Evolutionary conservation across 2,329 filamentous ascomycete species (phyloP).

Genomic region (Hymenoscyphus occultus): DNA sequence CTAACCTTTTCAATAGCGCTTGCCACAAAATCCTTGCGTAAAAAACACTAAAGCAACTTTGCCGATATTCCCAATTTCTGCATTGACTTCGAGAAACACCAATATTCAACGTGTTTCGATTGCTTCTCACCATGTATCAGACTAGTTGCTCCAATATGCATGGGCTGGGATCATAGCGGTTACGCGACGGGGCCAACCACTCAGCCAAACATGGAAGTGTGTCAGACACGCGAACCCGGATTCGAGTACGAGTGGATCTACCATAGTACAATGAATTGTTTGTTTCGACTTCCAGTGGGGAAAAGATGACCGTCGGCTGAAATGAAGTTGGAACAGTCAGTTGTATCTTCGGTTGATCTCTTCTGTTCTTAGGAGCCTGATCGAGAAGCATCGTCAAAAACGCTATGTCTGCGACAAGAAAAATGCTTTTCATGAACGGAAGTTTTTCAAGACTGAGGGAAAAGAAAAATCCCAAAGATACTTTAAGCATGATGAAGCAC

Average conservation of each 20-base stretch:
- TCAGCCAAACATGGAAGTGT: not conserved
- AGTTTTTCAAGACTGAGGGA: not conserved
- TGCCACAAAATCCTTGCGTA: not conserved
- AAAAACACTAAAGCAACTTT: not conserved
- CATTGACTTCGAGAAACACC: not conserved
- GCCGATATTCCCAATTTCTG: not conserved
- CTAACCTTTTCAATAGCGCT: not conserved
- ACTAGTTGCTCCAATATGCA: not conserved
- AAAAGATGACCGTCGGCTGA: not conserved
- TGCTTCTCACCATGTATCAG: constrained; percentile 1
- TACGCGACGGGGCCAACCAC: not conserved
- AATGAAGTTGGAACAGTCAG: not conserved
- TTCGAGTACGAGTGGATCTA: not conserved
- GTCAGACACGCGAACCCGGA: not conserved
- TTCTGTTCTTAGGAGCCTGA: not conserved
- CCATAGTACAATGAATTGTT: not conserved
- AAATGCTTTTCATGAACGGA: not conserved
- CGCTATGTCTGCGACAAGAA: not conserved
- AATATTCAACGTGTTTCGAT: not conserved
- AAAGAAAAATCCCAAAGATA: not conserved
- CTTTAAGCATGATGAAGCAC: not conserved
- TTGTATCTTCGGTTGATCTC: not conserved
- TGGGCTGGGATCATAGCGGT: not conserved
- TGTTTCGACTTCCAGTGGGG: not conserved
- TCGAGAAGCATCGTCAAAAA: not conserved